Base-by-base conservation (phyloP, 23 red algal species). In the Gracilaria gracilis region DNA sequence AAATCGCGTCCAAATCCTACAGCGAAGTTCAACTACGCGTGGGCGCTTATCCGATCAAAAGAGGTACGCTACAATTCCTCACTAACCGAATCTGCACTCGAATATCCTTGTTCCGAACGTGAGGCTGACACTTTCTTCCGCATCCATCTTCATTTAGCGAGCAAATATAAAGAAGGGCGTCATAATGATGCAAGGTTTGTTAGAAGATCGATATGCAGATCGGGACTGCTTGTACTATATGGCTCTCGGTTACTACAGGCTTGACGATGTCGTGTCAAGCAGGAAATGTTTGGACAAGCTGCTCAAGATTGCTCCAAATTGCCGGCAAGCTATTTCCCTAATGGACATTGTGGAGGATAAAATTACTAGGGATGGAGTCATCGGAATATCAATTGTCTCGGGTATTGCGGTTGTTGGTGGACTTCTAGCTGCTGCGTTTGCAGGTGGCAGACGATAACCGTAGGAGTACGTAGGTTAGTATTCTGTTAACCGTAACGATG, bases 21-120 rank as follows among this genome's bases (percentile, higher is more conserved):
- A 32, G 93, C 93, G 12, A 95, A 95, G 85, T 95, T 95, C 61
- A 95, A 95, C 73, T 95, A 95, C 47, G 93, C 93, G 20, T 95
- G 93, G 93, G 93, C 93, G 46, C 82, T 95, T 34, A 91, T 95
- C 67, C 85, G 87, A 57, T 95, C 93, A 54, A 87, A 82, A 82
- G 88, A 91, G 75, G 88, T 91, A 82, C 24, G 75, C 36, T 31
- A 12, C 42, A 49, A 15, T 48, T 25, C 35, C 54, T 49, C 27
- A 62, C 11, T 11, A 7, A 46, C 42, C 5, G 5, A 46, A 46
- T 46, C 42, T 46, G 42, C 42, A 46, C 42, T 46, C 42, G 42
- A 7, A 5, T 42, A 42, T 17, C 4, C 7, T 9, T 15, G 29
- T 47, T 78, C 42, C 42, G 42, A 46, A 46, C 11, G 42, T 46